Conservation (phyloP, 345 rosid genomes). For the Gossypium sturtianum region DNA sequence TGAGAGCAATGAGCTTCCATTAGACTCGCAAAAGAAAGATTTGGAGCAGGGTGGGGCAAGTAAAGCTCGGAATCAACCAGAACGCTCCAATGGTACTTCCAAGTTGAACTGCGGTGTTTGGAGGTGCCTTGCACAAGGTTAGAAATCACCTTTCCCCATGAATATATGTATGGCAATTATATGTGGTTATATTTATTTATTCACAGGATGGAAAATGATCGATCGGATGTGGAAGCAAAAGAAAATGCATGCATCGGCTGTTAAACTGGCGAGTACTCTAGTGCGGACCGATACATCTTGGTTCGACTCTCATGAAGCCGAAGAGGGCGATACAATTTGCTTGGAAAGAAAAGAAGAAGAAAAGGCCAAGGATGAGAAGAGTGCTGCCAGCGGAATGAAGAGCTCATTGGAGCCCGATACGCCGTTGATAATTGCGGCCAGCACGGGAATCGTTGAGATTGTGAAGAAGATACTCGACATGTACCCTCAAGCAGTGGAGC, state of each 20-base stretch:
- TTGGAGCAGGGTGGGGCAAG: neutral
- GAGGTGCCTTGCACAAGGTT: neutral
- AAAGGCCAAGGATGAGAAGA: too few species aligned
- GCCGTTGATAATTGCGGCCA: constrained; percentile 12
- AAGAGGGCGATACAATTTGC: constrained; percentile 8
- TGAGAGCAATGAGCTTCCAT: neutral
- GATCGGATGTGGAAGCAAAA: neutral
- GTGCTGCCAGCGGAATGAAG: neutral
- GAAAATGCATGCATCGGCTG: neutral
- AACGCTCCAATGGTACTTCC: neutral
- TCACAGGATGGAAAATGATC: neutral
- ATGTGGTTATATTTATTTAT: neutral
- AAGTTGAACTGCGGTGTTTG: neutral
- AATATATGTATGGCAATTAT: neutral
- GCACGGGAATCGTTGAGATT: constrained; percentile 11
- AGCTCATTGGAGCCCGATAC: neutral
- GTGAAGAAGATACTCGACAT: neutral
- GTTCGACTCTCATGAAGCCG: neutral
- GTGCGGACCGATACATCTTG: neutral
- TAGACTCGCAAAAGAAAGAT: neutral
- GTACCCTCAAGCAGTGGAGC: constrained; percentile 16
- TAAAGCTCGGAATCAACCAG: neutral
- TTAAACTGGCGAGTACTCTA: constrained; percentile 5
- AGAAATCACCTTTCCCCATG: neutral
- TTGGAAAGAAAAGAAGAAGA: neutral